A percentile compares a stretch with the other conserved stretches of the same genome.
These are phyloP conservation scores for Globisporangium lucens DNA, from an alignment of 352 stramenopile species.

Conservation along the genomic window DNA sequence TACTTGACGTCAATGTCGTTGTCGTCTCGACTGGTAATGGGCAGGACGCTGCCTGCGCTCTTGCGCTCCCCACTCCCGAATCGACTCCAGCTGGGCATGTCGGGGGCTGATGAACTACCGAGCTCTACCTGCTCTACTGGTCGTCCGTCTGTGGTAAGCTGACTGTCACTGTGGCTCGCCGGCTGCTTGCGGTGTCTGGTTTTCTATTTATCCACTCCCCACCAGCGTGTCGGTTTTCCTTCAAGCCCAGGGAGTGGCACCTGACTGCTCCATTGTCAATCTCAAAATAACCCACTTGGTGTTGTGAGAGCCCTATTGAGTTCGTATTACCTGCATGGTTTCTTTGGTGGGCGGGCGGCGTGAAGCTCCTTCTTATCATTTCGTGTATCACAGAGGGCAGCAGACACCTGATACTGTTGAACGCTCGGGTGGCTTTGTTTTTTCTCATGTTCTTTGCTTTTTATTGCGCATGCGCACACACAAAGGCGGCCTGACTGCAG, in stretches of 20 bases:
- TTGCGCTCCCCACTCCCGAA: conserved; percentile 2
- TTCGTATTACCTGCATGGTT: background rate
- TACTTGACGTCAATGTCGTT: conserved; percentile 14
- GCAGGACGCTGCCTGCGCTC: conserved; percentile 7
- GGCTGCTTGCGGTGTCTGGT: no score
- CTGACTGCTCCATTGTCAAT: no score
- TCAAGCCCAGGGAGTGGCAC: no score
- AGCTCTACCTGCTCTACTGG: background rate
- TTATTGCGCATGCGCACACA: background rate
- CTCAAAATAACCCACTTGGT: no score
- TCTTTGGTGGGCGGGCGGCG: background rate
- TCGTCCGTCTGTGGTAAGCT: no score
- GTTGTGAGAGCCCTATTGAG: no score
- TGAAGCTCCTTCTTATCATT: background rate
- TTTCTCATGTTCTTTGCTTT: background rate
- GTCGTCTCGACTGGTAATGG: background rate
- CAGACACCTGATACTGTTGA: background rate
- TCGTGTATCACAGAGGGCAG: background rate
- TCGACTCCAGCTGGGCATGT: conserved; percentile 19
- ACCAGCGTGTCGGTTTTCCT: no score
- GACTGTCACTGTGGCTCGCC: no score
- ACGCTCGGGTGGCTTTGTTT: background rate
- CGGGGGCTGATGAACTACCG: background rate
- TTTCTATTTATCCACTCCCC: no score
- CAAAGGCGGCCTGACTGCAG: background rate